Percentiles rank a stretch among this genome's conserved stretches.
phyloP scores from a whole-genome alignment of 805 yeast species.

The Yarrowia sp. region DNA sequence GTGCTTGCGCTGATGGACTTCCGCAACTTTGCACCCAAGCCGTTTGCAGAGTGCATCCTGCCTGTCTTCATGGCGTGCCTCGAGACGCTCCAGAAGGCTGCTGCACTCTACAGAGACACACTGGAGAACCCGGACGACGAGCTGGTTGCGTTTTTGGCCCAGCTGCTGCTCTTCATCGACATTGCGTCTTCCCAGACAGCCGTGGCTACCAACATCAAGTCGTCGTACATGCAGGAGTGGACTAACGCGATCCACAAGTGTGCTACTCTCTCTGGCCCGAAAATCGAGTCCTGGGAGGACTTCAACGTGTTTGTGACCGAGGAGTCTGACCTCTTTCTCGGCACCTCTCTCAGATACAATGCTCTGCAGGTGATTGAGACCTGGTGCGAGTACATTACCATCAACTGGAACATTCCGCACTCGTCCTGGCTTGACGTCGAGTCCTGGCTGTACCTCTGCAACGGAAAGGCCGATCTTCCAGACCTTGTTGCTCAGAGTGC shows the following conservation, averaged over 20 bases:
- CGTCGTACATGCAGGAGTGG: not conserved
- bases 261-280: conserved; percentile 13
- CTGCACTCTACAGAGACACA: not conserved
- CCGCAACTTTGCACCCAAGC: conserved; percentile 15
- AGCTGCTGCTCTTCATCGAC: conserved; percentile 30
- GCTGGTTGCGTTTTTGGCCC: conserved; percentile 30
- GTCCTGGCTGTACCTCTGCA: conserved; percentile 7
- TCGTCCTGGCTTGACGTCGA: conserved; percentile 4
- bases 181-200: conserved; percentile 18
- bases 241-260: conserved; percentile 2
- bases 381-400: conserved; percentile 39
- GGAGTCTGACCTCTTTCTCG: conserved; percentile 66
- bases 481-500: conserved; percentile 4
- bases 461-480: not conserved
- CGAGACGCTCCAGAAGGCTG: not conserved
- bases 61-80: conserved; percentile 2
- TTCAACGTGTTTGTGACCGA: conserved; percentile 69
- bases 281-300: conserved; percentile 52
- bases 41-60: conserved; percentile 1
- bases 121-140: conserved; percentile 27
- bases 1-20: conserved; percentile 14
- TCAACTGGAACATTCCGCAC: conserved; percentile 22
- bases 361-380: conserved; percentile 56
- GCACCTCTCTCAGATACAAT: conserved; percentile 57
- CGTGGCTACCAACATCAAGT: not conserved